phyloP scores from a whole-genome alignment of 495 filamentous ascomycete species.

The Xylaria intraflava region DNA sequence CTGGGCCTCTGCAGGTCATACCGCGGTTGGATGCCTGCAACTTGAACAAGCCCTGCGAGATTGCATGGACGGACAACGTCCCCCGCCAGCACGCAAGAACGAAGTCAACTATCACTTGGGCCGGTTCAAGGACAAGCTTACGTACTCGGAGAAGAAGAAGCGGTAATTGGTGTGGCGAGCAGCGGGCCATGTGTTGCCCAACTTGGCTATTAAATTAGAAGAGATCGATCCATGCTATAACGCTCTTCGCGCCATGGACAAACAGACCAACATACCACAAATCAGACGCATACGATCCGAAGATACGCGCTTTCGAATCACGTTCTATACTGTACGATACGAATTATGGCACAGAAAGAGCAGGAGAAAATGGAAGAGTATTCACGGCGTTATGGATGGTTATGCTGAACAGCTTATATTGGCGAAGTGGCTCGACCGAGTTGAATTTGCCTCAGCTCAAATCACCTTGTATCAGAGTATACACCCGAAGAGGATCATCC shows the following conservation, averaged over 20 bases:
- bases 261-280: neutral
- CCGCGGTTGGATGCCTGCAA: slow-evolving; percentile 62
- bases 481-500: neutral
- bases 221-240: neutral
- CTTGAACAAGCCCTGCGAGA: slow-evolving; percentile 73
- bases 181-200: neutral
- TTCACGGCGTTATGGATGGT: slow-evolving; percentile 12
- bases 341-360: neutral
- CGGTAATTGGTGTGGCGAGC: slow-evolving; percentile 11
- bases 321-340: slow-evolving; percentile 14
- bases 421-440: neutral
- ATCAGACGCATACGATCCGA: neutral
- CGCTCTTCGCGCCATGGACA: neutral
- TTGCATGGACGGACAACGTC: slow-evolving; percentile 88
- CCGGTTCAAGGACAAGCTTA: slow-evolving; percentile 78
- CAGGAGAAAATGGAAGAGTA: neutral
- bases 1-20: slow-evolving; percentile 86
- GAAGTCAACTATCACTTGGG: slow-evolving; percentile 92
- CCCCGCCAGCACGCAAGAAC: slow-evolving; percentile 62
- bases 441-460: neutral
- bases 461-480: neutral
- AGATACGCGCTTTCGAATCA: neutral
- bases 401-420: neutral
- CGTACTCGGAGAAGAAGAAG: slow-evolving; percentile 65
- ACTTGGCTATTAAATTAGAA: neutral